A percentile compares a stretch with the other conserved stretches of the same genome.
Evolutionary conservation across 768 basidiomycete genomes (phyloP).

Genomic region (Auriculariales sp.): DNA sequence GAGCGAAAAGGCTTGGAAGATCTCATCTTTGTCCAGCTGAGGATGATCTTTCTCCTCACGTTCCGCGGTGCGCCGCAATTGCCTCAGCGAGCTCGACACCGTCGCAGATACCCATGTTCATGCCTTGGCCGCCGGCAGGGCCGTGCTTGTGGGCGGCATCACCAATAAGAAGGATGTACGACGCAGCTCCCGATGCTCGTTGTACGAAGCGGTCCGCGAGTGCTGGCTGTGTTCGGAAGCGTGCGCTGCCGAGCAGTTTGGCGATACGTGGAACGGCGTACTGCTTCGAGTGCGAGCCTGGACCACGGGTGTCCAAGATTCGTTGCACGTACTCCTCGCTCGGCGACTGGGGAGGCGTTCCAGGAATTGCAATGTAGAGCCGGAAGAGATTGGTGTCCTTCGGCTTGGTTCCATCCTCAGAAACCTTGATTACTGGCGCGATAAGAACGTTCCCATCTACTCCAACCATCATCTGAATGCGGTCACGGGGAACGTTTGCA

Average conservation of each 20-base stretch:
- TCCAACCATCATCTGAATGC: background rate
- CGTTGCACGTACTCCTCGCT: background rate
- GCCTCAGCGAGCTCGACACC: conserved; percentile 29
- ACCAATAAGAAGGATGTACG: conserved; percentile 19
- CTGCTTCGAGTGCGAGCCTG: background rate
- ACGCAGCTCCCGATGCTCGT: background rate
- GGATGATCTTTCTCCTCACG: conserved; percentile 10
- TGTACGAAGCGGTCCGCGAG: conserved; percentile 3
- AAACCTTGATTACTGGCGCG: background rate
- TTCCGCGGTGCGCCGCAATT: conserved; percentile 21
- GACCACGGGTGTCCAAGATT: background rate
- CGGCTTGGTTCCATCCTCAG: background rate
- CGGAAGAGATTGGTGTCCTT: background rate
- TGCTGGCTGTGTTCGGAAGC: conserved; percentile 4
- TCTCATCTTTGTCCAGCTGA: conserved; percentile 13
- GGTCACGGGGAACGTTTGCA: background rate
- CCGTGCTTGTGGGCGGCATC: conserved; percentile 38
- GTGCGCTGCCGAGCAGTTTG: background rate
- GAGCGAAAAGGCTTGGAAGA: conserved; percentile 21
- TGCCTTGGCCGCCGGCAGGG: conserved; percentile 40
- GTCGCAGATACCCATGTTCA: conserved; percentile 43
- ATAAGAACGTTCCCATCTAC: background rate
- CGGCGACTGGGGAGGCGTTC: background rate
- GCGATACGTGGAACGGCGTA: background rate
- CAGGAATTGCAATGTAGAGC: background rate